Conservation (phyloP, 139 green algal genomes). For the Zygnema cylindricum region DNA sequence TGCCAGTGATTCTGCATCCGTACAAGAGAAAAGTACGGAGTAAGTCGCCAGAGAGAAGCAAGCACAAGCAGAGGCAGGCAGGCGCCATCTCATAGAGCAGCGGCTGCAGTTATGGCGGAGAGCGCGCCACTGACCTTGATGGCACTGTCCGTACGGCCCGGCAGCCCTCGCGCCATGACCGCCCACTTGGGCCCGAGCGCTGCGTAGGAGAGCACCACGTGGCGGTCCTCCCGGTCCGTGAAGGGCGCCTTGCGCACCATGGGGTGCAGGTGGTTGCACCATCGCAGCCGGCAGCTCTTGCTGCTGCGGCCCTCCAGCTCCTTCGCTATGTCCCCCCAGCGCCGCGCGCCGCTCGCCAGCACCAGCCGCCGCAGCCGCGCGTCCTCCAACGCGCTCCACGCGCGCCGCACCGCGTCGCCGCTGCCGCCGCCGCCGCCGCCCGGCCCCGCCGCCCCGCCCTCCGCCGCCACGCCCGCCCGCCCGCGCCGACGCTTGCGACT, state of each 20-base stretch:
- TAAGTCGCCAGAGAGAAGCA: too few relatives aligned
- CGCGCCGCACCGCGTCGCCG: constrained; percentile 65
- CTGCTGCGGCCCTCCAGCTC: constrained; percentile 77
- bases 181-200: constrained; percentile 83
- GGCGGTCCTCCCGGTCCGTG: constrained; percentile 52
- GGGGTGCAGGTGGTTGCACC: constrained; percentile 70
- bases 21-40: too few relatives aligned
- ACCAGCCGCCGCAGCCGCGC: constrained; percentile 68
- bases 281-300: constrained; percentile 85
- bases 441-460: not conserved
- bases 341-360: constrained; percentile 66
- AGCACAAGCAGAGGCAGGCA: too few relatives aligned
- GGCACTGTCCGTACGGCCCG: constrained; percentile 65
- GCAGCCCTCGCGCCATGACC: constrained; percentile 80
- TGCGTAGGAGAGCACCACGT: constrained; percentile 61
- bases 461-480: not conserved
- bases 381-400: constrained; percentile 81
- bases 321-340: constrained; percentile 83
- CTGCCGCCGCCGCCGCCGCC: not conserved
- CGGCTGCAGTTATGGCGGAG: too few relatives aligned
- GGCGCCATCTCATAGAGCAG: too few relatives aligned
- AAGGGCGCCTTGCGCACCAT: constrained; percentile 73
- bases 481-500: not conserved
- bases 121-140: too few relatives aligned
- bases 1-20: constrained; percentile 85